Evolutionary conservation across 208 protist genomes (phyloP).

Genomic region (Crithidia fasciculata): DNA sequence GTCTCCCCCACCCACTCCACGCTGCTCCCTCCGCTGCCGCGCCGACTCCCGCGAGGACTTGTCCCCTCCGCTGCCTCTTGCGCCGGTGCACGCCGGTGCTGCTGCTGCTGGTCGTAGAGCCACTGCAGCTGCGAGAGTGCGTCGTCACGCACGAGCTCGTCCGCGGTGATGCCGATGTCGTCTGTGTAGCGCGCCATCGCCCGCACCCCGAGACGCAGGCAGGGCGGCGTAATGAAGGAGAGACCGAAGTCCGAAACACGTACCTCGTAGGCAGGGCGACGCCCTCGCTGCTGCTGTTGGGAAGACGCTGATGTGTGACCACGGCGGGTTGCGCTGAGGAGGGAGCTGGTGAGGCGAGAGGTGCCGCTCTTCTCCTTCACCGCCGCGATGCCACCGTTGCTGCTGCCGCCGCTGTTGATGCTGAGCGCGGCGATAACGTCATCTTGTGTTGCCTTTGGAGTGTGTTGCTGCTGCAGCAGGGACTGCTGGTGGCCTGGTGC

Average conservation of each 20-base stretch:
- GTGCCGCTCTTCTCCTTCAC: neutral
- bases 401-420: too few species aligned
- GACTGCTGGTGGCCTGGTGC: neutral
- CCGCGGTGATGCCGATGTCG: slow-evolving; percentile 12
- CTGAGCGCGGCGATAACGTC: too few species aligned
- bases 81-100: neutral
- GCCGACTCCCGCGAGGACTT: neutral
- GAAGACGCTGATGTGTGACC: neutral
- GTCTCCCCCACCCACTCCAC: neutral
- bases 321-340: neutral
- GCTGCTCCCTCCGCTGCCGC: neutral
- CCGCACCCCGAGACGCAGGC: slow-evolving; percentile 35
- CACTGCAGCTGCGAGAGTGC: slow-evolving; percentile 24
- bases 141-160: slow-evolving; percentile 32
- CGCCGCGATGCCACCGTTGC: neutral
- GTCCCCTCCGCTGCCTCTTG: too few species aligned
- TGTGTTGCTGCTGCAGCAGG: too few species aligned
- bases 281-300: neutral
- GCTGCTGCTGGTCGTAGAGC: slow-evolving; percentile 25
- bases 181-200: slow-evolving; percentile 19
- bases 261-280: slow-evolving; percentile 39
- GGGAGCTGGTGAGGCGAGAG: neutral
- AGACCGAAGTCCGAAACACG: slow-evolving; percentile 52
- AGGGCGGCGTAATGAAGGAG: slow-evolving; percentile 51
- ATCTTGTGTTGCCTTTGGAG: too few species aligned